A percentile compares a stretch with the other conserved stretches of the same genome.
phyloP scores from a whole-genome alignment of 2,329 filamentous ascomycete genomes.

The Hirsutella thompsonii region DNA sequence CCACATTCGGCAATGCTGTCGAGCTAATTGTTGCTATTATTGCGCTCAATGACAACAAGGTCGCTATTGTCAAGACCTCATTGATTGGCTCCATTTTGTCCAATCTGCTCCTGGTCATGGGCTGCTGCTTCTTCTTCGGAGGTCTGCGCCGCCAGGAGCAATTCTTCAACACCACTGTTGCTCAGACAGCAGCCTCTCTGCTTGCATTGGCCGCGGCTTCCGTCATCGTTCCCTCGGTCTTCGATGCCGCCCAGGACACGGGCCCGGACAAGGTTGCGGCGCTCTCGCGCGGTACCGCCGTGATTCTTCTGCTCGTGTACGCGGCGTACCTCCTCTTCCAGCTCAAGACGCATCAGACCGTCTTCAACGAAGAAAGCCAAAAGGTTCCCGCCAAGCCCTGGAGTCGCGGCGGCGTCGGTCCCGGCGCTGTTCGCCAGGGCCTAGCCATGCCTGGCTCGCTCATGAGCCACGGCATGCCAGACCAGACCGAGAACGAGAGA shows the following conservation, averaged over 20 bases:
- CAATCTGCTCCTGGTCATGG: slow-evolving; percentile 77
- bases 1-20: slow-evolving; percentile 85
- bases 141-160: slow-evolving; percentile 70
- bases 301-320: slow-evolving; percentile 79
- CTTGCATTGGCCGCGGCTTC: slow-evolving; percentile 68
- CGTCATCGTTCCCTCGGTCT: slow-evolving; percentile 83
- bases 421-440: slow-evolving; percentile 24
- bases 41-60: slow-evolving; percentile 59
- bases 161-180: slow-evolving; percentile 84
- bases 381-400: slow-evolving; percentile 55
- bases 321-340: slow-evolving; percentile 80
- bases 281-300: slow-evolving; percentile 58
- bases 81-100: slow-evolving; percentile 86
- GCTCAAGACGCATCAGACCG: slow-evolving; percentile 66
- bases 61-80: slow-evolving; percentile 83
- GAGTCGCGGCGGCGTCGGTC: slow-evolving; percentile 15
- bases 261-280: slow-evolving; percentile 37
- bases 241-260: slow-evolving; percentile 41
- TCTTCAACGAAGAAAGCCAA: slow-evolving; percentile 70
- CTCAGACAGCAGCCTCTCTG: slow-evolving; percentile 75
- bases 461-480: slow-evolving; percentile 20
- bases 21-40: slow-evolving; percentile 84
- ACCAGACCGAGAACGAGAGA: slow-evolving; percentile 25
- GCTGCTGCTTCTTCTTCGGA: slow-evolving; percentile 86
- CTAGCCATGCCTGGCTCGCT: slow-evolving; percentile 26